Conservation (phyloP, 2,329 filamentous ascomycete genomes). For the Cladosporium austrohemisphaericum region DNA sequence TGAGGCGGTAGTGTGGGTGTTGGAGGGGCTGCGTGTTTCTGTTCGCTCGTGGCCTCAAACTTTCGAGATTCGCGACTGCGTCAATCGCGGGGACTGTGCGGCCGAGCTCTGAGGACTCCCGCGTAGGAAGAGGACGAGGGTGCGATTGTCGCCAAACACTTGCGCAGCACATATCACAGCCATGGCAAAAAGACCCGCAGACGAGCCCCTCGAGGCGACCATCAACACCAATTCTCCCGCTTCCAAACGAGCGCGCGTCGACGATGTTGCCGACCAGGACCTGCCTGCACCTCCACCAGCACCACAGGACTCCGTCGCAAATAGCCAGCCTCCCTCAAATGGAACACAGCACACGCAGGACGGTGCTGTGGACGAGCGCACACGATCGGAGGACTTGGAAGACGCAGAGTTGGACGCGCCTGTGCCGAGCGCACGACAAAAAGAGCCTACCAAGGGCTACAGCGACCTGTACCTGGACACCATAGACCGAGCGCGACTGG, state of each 20-base stretch:
- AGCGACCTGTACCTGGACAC: slow-evolving; percentile 96
- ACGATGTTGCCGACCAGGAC: slow-evolving; percentile 39
- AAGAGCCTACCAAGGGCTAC: slow-evolving; percentile 78
- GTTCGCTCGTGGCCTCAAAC: slow-evolving; percentile 3
- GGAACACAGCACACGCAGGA: slow-evolving; percentile 31
- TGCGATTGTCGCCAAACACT: no score
- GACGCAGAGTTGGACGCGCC: slow-evolving; percentile 35
- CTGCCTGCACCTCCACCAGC: slow-evolving; percentile 26
- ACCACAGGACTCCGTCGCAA: slow-evolving; percentile 18
- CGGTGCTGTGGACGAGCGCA: slow-evolving; percentile 36
- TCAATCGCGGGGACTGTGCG: slow-evolving; percentile 3
- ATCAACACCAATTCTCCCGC: slow-evolving; percentile 43
- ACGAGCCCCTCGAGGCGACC: slow-evolving; percentile 42
- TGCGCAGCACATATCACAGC: neutral
- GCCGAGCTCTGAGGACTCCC: neutral
- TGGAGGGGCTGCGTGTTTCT: slow-evolving; percentile 8
- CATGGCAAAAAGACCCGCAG: slow-evolving; percentile 48
- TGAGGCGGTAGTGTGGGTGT: neutral
- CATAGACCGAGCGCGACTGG: slow-evolving; percentile 84
- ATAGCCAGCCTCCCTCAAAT: slow-evolving; percentile 22
- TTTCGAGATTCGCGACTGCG: slow-evolving; percentile 8
- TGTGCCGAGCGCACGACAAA: slow-evolving; percentile 30
- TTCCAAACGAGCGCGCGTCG: slow-evolving; percentile 46
- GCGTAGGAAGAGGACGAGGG: no score
- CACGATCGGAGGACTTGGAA: slow-evolving; percentile 32